Evolutionary conservation across 352 stramenopile species (phyloP).

Genomic region (Phytophthora tubulina): DNA sequence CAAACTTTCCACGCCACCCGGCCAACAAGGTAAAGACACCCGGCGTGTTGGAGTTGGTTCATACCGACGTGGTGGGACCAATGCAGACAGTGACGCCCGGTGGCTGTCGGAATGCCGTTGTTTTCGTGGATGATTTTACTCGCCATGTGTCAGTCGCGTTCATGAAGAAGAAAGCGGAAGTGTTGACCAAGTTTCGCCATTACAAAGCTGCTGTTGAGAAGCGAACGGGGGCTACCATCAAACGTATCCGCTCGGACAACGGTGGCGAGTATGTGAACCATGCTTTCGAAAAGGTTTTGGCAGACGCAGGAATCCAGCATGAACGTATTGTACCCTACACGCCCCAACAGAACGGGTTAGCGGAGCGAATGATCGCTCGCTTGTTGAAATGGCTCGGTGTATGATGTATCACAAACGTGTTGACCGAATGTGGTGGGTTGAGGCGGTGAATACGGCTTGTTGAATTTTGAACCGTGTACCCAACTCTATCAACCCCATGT

Average conservation of each 20-base stretch:
- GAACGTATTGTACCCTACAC: too few relatives aligned
- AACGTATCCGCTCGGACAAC: conserved; percentile 8
- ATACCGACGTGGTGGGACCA: conserved; percentile 6
- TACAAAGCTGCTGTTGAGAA: conserved; percentile 7
- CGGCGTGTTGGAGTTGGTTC: background rate
- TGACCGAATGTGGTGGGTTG: conserved; percentile 1
- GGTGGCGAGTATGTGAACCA: background rate
- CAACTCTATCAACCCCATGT: background rate
- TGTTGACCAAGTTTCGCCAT: background rate
- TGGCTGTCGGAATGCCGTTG: background rate
- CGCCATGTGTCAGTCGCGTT: conserved; percentile 2
- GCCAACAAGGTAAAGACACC: background rate
- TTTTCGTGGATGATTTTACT: background rate
- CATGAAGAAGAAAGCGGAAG: conserved; percentile 7
- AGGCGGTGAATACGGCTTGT: conserved; percentile 3
- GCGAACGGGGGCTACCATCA: background rate
- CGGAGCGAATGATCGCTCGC: too few relatives aligned
- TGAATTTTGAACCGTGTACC: background rate
- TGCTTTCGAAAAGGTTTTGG: background rate
- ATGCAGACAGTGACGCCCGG: conserved; percentile 3
- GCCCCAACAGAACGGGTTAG: too few relatives aligned
- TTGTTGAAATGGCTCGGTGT: too few relatives aligned
- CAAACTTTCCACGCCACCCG: background rate
- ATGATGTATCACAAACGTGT: too few relatives aligned
- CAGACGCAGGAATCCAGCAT: too few relatives aligned